phyloP scores from a whole-genome alignment of 495 filamentous ascomycete species.

The Hypoxylon cercidicola region DNA sequence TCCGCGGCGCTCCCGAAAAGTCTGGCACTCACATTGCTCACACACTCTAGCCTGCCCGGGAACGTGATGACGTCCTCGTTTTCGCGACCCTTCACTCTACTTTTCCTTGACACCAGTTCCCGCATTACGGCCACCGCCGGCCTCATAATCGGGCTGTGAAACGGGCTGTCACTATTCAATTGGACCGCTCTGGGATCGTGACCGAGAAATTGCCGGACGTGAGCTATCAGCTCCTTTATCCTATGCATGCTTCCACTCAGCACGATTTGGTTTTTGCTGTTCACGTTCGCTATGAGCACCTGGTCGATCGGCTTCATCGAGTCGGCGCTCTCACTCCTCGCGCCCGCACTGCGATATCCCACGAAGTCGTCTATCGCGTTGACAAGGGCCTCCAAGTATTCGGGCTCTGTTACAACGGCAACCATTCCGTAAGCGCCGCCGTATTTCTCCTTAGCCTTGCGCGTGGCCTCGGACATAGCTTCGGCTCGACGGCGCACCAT shows the following conservation, averaged over 20 bases:
- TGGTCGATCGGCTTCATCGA: constrained; percentile 80
- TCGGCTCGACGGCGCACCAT: constrained; percentile 84
- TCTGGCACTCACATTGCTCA: constrained; percentile 85
- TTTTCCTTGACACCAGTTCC: constrained; percentile 65
- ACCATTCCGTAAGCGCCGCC: constrained; percentile 93
- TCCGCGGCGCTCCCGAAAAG: constrained; percentile 79
- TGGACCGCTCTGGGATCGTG: constrained; percentile 91
- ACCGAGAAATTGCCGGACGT: constrained; percentile 90
- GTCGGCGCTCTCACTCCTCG: constrained; percentile 72
- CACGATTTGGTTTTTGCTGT: constrained; percentile 95
- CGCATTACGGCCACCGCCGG: constrained; percentile 80
- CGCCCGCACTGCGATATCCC: constrained; percentile 69
- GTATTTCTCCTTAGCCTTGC: constrained; percentile 66
- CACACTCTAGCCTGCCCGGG: constrained; percentile 76
- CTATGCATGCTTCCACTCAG: constrained; percentile 86
- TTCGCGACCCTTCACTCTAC: constrained; percentile 57
- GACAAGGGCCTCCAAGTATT: constrained; percentile 74
- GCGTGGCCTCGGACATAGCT: constrained; percentile 82
- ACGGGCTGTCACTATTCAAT: constrained; percentile 89
- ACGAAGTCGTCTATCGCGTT: constrained; percentile 83
- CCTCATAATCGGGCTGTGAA: constrained; percentile 92
- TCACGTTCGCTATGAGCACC: constrained; percentile 93
- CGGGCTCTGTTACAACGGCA: constrained; percentile 85
- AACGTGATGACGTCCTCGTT: constrained; percentile 69
- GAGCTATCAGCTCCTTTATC: constrained; percentile 86